These are phyloP conservation scores for Candida pseudoviswanathii DNA, from an alignment of 1,139 yeast species.

Conservation along the genomic window DNA sequence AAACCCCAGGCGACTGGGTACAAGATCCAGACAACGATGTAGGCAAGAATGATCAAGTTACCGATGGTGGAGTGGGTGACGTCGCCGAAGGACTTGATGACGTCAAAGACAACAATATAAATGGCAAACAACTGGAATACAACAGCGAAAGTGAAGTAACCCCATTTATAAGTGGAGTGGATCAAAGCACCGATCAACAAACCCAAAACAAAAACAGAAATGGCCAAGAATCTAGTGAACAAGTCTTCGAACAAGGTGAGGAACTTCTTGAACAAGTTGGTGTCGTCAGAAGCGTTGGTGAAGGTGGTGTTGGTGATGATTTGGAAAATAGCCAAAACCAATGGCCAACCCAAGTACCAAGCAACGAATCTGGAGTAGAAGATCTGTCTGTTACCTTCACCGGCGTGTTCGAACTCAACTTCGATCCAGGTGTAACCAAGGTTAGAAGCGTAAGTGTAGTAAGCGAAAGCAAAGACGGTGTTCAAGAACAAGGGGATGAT, in stretches of 20 bases:
- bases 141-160: conserved; percentile 51
- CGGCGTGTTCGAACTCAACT: conserved; percentile 58
- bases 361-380: conserved; percentile 68
- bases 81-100: conserved; percentile 15
- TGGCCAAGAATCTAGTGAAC: conserved; percentile 39
- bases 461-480: conserved; percentile 51
- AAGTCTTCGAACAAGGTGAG: conserved; percentile 27
- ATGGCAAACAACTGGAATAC: conserved; percentile 42
- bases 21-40: conserved; percentile 43
- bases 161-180: conserved; percentile 66
- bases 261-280: conserved; percentile 24
- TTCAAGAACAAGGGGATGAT: conserved; percentile 49
- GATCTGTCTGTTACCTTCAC: conserved; percentile 54
- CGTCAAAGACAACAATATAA: conserved; percentile 23
- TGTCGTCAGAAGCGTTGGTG: conserved; percentile 18
- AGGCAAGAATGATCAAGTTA: conserved; percentile 32
- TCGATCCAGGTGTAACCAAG: conserved; percentile 61
- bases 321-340: conserved; percentile 49
- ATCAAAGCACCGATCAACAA: conserved; percentile 58
- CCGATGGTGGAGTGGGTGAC: conserved; percentile 20
- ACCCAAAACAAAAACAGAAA: conserved; percentile 54
- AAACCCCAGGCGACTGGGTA: conserved; percentile 66
- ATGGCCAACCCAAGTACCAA: conserved; percentile 67
- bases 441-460: conserved; percentile 67
- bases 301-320: conserved; percentile 42